Conservation (phyloP, 2,329 filamentous ascomycete species). For the Hypoxylon sp. region DNA sequence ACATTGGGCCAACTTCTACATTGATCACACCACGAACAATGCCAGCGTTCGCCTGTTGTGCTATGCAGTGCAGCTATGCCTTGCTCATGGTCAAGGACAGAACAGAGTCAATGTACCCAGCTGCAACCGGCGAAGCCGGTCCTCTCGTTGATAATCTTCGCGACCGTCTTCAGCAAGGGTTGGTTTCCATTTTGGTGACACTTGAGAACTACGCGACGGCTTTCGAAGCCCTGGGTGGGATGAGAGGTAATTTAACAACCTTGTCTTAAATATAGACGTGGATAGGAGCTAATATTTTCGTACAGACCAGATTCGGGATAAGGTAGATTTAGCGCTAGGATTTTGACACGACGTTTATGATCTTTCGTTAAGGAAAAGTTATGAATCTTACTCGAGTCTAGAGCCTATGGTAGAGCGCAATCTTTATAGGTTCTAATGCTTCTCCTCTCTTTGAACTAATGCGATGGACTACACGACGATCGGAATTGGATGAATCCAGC, state of each 20-base stretch:
- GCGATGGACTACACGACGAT: slow-evolving; percentile 17
- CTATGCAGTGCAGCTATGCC: slow-evolving; percentile 63
- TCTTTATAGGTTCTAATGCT: slow-evolving; percentile 30
- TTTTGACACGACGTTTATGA: slow-evolving; percentile 36
- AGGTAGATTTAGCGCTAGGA: slow-evolving; percentile 49
- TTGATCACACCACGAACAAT: slow-evolving; percentile 62
- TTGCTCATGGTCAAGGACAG: slow-evolving; percentile 62
- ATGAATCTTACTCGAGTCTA: not conserved
- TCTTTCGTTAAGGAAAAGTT: slow-evolving; percentile 14
- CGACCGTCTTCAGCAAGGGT: slow-evolving; percentile 59
- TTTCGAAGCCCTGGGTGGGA: slow-evolving; percentile 62
- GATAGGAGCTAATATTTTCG: slow-evolving; percentile 32
- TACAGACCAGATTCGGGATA: slow-evolving; percentile 54
- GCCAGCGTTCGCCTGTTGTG: slow-evolving; percentile 63
- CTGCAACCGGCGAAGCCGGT: slow-evolving; percentile 43
- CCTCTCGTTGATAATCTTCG: slow-evolving; percentile 57
- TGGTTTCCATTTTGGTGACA: slow-evolving; percentile 60
- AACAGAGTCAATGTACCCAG: slow-evolving; percentile 57
- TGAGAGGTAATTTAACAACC: slow-evolving; percentile 57
- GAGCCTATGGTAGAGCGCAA: slow-evolving; percentile 13
- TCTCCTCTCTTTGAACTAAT: slow-evolving; percentile 38
- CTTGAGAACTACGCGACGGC: slow-evolving; percentile 62
- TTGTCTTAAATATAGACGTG: not conserved
- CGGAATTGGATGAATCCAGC: slow-evolving; percentile 22
- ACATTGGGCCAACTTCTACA: slow-evolving; percentile 56